phyloP scores from a whole-genome alignment of 768 basidiomycete genomes.

The Glaciozyma antarctica region DNA sequence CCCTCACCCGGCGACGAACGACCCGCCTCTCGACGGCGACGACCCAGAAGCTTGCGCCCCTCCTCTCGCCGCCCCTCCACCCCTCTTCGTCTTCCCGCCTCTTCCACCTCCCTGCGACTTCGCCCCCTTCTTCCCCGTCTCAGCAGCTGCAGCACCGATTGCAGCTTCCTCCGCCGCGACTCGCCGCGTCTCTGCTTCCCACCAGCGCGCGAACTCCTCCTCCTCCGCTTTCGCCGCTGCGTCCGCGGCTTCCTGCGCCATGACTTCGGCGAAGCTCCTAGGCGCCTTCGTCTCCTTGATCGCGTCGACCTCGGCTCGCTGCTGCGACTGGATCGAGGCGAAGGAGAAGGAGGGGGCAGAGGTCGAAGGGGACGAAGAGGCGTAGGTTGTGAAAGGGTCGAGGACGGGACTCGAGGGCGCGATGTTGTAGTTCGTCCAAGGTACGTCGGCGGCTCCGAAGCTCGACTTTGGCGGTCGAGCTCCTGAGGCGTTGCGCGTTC shows the following conservation, averaged over 20 bases:
- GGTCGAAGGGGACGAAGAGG: slow-evolving; percentile 5
- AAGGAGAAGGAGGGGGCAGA: slow-evolving; percentile 19
- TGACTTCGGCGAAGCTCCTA: slow-evolving; percentile 32
- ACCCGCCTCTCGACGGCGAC: background rate
- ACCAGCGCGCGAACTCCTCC: slow-evolving; percentile 33
- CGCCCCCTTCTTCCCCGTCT: background rate
- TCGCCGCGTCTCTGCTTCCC: slow-evolving; percentile 26
- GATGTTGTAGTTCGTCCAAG: slow-evolving; percentile 31
- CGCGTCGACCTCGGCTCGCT: slow-evolving; percentile 22
- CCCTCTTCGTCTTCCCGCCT: background rate
- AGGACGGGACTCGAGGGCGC: background rate
- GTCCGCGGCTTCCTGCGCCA: slow-evolving; percentile 29
- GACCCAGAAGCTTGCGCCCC: background rate
- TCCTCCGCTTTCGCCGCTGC: slow-evolving; percentile 16
- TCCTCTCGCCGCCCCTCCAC: background rate
- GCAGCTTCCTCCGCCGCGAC: background rate
- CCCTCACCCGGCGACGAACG: too few relatives aligned
- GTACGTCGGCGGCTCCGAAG: slow-evolving; percentile 23
- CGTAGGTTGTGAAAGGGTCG: slow-evolving; percentile 11
- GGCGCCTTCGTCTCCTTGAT: slow-evolving; percentile 23
- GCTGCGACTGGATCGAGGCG: slow-evolving; percentile 30
- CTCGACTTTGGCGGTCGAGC: slow-evolving; percentile 5
- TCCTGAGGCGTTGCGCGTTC: background rate
- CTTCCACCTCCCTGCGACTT: background rate
- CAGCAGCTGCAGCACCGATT: background rate